A percentile compares a stretch with the other conserved stretches of the same genome.
Evolutionary conservation across 176 grass and related monocot genomes (phyloP).

Genomic region (Puya raimondii): DNA sequence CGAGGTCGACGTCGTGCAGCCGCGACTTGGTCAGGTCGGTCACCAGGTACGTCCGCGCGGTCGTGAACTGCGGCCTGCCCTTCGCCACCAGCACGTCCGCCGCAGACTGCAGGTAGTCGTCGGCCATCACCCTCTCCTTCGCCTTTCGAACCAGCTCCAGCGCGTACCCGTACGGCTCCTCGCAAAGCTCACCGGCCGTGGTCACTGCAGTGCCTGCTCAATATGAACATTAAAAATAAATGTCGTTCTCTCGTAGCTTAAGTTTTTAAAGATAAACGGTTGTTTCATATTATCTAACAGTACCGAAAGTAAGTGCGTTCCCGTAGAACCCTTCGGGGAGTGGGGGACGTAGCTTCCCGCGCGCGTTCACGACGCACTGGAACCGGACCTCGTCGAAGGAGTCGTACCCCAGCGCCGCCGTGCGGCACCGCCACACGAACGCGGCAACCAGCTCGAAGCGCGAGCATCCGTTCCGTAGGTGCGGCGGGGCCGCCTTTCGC

Average conservation of each 20-base stretch:
- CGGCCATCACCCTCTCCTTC: conserved; percentile 11
- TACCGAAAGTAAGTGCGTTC: conserved; percentile 34
- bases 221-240: too few species aligned
- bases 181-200: conserved; percentile 30
- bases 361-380: conserved; percentile 30
- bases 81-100: conserved; percentile 9
- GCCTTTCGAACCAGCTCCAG: conserved; percentile 26
- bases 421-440: conserved; percentile 28
- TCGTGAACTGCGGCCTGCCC: neutral
- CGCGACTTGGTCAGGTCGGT: neutral
- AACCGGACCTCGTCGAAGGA: conserved; percentile 23
- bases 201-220: neutral
- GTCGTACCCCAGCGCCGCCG: conserved; percentile 19
- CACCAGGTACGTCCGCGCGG: neutral
- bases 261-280: too few species aligned
- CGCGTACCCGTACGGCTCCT: conserved; percentile 20
- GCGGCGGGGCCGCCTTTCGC: conserved; percentile 1
- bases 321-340: conserved; percentile 41
- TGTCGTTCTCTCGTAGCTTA: too few species aligned
- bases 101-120: conserved; percentile 24
- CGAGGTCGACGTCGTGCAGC: neutral
- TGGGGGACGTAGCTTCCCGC: conserved; percentile 12
- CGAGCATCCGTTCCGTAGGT: neutral
- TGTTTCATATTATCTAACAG: neutral
- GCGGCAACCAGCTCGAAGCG: conserved; percentile 23